phyloP scores from a whole-genome alignment of 192 early-diverging fungal species.

The Podila horticola region DNA sequence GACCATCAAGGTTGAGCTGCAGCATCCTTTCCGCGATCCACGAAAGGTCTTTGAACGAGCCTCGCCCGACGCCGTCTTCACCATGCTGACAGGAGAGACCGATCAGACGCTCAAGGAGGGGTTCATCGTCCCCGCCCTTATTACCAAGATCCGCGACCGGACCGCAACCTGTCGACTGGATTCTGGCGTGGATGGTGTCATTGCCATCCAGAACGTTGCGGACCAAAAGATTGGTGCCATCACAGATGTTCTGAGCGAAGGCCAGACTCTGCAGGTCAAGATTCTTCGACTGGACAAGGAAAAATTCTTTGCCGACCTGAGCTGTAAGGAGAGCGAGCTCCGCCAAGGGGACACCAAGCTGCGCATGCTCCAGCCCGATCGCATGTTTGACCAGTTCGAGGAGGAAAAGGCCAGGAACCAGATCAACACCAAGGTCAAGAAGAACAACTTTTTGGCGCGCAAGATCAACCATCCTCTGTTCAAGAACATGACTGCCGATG shows the following conservation, averaged over 20 bases:
- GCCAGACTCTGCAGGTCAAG: conserved; percentile 77
- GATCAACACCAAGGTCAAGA: conserved; percentile 42
- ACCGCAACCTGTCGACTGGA: conserved; percentile 80
- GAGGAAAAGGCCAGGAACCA: conserved; percentile 34
- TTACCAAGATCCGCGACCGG: conserved; percentile 77
- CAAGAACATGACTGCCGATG: conserved; percentile 73
- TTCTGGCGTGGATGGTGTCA: conserved; percentile 88
- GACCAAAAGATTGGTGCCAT: conserved; percentile 68
- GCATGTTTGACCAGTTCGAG: conserved; percentile 57
- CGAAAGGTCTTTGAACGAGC: conserved; percentile 71
- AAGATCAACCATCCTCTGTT: conserved; percentile 89
- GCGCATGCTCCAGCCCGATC: conserved; percentile 67
- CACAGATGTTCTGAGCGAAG: conserved; percentile 70
- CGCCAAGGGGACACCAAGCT: conserved; percentile 54
- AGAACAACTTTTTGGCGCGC: conserved; percentile 53
- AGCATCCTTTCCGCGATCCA: conserved; percentile 81
- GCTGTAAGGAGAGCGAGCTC: conserved; percentile 70
- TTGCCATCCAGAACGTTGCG: conserved; percentile 69
- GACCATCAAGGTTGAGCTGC: conserved; percentile 90
- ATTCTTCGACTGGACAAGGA: conserved; percentile 86
- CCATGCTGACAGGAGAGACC: conserved; percentile 89
- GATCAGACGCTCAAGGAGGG: conserved; percentile 73
- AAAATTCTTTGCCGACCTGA: conserved; percentile 79
- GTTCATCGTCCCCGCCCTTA: conserved; percentile 72
- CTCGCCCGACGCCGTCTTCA: conserved; percentile 69